Conservation (phyloP, 805 yeast species). For the Candida namnaoensis region DNA sequence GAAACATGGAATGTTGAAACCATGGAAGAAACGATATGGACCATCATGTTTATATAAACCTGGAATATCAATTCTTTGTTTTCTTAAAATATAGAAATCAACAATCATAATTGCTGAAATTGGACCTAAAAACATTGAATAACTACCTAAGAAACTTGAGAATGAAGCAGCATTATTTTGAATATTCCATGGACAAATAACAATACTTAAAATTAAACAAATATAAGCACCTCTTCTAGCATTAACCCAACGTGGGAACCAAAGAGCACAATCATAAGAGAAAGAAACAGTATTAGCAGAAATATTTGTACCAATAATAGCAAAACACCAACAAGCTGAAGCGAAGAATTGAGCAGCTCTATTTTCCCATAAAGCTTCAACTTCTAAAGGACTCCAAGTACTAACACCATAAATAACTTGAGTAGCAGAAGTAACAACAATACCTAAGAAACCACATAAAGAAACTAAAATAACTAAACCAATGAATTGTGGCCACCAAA, state of each 20-base stretch:
- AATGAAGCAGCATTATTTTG: slow-evolving; percentile 55
- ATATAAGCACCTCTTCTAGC: slow-evolving; percentile 55
- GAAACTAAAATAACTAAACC: slow-evolving; percentile 20
- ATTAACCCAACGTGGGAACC: slow-evolving; percentile 50
- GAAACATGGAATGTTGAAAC: slow-evolving; percentile 74
- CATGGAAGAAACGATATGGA: slow-evolving; percentile 50
- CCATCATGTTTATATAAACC: slow-evolving; percentile 48
- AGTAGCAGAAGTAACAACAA: slow-evolving; percentile 26
- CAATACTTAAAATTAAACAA: slow-evolving; percentile 59
- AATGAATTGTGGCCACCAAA: slow-evolving; percentile 22
- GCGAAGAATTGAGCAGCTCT: slow-evolving; percentile 70
- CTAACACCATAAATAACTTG: slow-evolving; percentile 29
- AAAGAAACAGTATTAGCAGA: slow-evolving; percentile 57
- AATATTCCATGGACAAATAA: slow-evolving; percentile 76
- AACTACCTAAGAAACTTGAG: slow-evolving; percentile 69
- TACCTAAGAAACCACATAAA: slow-evolving; percentile 22
- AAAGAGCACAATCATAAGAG: slow-evolving; percentile 48
- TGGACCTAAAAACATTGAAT: slow-evolving; percentile 69
- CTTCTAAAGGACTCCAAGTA: slow-evolving; percentile 35
- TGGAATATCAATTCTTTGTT: slow-evolving; percentile 53
- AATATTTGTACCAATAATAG: slow-evolving; percentile 73
- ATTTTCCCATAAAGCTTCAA: slow-evolving; percentile 25
- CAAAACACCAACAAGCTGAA: slow-evolving; percentile 53
- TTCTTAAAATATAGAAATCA: slow-evolving; percentile 56
- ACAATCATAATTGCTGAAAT: slow-evolving; percentile 62